These are phyloP conservation scores for Nicotiana otophora DNA, from an alignment of 257 asterid species.

Conservation along the genomic window DNA sequence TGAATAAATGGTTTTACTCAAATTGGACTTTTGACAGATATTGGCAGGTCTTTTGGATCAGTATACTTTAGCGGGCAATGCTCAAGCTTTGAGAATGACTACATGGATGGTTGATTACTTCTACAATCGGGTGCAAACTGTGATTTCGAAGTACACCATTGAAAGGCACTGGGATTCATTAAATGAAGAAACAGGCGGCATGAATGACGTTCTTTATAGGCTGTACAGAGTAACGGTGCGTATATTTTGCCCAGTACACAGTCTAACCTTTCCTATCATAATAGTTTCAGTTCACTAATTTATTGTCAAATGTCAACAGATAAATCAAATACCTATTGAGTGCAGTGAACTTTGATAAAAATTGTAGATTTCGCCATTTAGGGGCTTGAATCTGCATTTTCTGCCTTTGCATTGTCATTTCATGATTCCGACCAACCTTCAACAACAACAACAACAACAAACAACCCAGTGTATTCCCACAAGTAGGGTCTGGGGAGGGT, in stretches of 20 bases:
- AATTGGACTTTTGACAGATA: constrained; percentile 31
- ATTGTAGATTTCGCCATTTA: background rate
- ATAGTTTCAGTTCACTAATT: background rate
- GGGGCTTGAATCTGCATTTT: background rate
- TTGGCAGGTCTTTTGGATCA: constrained; percentile 88
- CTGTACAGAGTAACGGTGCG: constrained; percentile 65
- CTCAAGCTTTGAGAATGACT: constrained; percentile 47
- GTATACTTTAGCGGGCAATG: constrained; percentile 52
- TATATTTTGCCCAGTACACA: background rate
- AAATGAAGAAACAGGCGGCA: constrained; percentile 90
- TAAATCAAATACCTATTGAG: background rate
- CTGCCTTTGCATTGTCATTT: background rate
- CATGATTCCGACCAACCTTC: background rate
- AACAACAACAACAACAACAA: too few relatives aligned
- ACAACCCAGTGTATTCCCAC: too few relatives aligned
- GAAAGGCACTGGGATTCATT: constrained; percentile 61
- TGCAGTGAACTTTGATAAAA: background rate
- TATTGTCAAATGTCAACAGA: too few relatives aligned
- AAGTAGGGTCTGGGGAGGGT: too few relatives aligned
- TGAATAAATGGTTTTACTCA: background rate
- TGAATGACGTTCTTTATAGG: constrained; percentile 82
- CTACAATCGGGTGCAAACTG: constrained; percentile 67
- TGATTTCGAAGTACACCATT: constrained; percentile 47
- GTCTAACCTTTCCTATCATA: background rate
- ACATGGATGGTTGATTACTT: constrained; percentile 77